These are phyloP conservation scores for Thelephora terrestris DNA, from an alignment of 1,284 basidiomycete species.

Conservation along the genomic window DNA sequence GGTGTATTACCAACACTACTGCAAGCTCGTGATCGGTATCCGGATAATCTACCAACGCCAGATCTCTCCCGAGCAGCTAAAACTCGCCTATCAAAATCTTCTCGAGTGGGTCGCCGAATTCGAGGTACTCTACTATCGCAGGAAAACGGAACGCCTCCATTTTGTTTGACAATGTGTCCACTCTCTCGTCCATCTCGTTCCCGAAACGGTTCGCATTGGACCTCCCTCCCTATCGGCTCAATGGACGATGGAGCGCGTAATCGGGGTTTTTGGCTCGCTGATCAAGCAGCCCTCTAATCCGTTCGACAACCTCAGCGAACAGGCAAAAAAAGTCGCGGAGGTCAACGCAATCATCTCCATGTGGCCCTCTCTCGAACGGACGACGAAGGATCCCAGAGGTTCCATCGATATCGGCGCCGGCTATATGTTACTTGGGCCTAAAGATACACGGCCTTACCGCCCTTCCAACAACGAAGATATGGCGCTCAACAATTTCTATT, in stretches of 20 bases:
- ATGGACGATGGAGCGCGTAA: too few relatives aligned
- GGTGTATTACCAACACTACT: too few relatives aligned
- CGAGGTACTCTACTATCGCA: conserved; percentile 16
- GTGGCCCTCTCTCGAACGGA: too few relatives aligned
- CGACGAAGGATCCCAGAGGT: too few relatives aligned
- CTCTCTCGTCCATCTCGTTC: conserved; percentile 11
- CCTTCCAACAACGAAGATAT: too few relatives aligned
- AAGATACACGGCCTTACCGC: too few relatives aligned
- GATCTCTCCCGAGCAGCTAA: conserved; percentile 7
- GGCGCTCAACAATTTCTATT: too few relatives aligned
- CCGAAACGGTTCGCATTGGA: conserved; percentile 11
- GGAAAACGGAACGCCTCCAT: too few relatives aligned
- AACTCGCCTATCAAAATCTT: conserved; percentile 2
- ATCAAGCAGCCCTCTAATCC: too few relatives aligned
- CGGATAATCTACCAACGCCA: conserved; percentile 10
- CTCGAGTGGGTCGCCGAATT: conserved; percentile 11
- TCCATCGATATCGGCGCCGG: too few relatives aligned
- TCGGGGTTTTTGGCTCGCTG: too few relatives aligned
- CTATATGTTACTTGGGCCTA: too few relatives aligned
- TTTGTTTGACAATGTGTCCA: conserved; percentile 16
- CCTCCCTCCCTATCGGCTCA: conserved; percentile 17
- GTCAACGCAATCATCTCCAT: conserved; percentile 14
- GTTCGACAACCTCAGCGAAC: conserved; percentile 16
- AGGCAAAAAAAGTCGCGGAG: conserved; percentile 13
- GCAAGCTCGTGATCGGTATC: conserved; percentile 10